phyloP scores from a whole-genome alignment of 2,329 filamentous ascomycete species.

The Xylariaceae sp. region DNA sequence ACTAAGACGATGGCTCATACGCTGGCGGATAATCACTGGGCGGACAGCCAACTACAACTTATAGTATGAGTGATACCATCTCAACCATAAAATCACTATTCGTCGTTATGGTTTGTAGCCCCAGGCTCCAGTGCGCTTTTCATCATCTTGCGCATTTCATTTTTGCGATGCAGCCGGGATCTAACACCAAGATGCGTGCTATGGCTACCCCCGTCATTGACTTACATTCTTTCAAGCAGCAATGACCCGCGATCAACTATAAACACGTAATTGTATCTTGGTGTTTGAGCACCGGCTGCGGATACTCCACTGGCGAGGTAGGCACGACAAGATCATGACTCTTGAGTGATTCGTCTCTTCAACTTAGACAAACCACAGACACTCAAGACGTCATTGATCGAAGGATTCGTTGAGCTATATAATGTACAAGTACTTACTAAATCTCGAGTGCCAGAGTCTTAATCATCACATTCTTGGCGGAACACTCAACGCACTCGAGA shows the following conservation, averaged over 20 bases:
- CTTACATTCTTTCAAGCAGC: too few species aligned
- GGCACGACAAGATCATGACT: not conserved
- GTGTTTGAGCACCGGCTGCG: not conserved
- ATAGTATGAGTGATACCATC: not conserved
- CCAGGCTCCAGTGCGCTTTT: not conserved
- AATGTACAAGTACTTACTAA: not conserved
- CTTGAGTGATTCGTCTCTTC: not conserved
- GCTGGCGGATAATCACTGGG: not conserved
- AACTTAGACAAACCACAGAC: not conserved
- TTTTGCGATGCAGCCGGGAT: not conserved
- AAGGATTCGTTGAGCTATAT: not conserved
- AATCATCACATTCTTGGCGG: too few species aligned
- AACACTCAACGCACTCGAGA: too few species aligned
- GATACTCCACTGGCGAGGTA: slow-evolving; percentile 1
- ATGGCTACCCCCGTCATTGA: too few species aligned
- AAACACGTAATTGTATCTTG: not conserved
- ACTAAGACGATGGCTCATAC: not conserved
- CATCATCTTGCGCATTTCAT: not conserved
- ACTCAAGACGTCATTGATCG: not conserved
- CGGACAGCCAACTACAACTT: not conserved
- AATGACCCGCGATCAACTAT: too few species aligned
- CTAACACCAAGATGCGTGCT: too few species aligned
- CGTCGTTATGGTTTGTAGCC: too few species aligned
- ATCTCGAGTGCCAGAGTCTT: too few species aligned
- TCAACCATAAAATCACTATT: too few species aligned